Percentiles rank a stretch among this genome's conserved stretches.
Evolutionary conservation across 371 early-diverging fungal genomes (phyloP).

Genomic region (Funneliformis caledonium): DNA sequence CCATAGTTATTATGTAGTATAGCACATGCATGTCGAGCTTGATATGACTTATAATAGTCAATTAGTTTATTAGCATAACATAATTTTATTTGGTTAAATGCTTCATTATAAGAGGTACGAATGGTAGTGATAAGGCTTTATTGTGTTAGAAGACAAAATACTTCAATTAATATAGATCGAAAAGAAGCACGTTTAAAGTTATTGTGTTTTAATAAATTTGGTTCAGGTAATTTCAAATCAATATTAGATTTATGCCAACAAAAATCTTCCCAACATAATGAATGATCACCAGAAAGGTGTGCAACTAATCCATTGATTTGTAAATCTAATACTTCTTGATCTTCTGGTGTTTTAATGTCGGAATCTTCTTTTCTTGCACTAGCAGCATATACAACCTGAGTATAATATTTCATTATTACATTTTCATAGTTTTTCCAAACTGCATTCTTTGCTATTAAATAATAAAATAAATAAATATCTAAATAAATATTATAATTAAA

Average conservation of each 20-base stretch:
- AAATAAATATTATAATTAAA: neutral
- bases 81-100: slow-evolving; percentile 14
- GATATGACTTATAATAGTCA: slow-evolving; percentile 9
- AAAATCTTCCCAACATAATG: neutral
- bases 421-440: neutral
- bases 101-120: neutral
- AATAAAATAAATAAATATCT: too few relatives aligned
- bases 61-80: slow-evolving; percentile 3
- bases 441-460: neutral
- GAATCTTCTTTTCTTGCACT: neutral
- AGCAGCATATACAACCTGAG: neutral
- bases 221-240: neutral
- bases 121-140: neutral
- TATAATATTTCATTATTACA: neutral
- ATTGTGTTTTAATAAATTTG: neutral
- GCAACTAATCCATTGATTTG: neutral
- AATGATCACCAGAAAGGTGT: neutral
- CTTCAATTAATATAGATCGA: neutral
- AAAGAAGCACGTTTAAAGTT: neutral
- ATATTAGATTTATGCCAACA: neutral
- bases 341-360: neutral
- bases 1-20: slow-evolving; percentile 7
- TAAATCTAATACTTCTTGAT: neutral
- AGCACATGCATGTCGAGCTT: neutral
- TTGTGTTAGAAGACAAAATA: neutral